Percentiles rank a stretch among this genome's conserved stretches.
Evolutionary conservation across 305 asterid species (phyloP).

Genomic region (Fraxinus albicans): DNA sequence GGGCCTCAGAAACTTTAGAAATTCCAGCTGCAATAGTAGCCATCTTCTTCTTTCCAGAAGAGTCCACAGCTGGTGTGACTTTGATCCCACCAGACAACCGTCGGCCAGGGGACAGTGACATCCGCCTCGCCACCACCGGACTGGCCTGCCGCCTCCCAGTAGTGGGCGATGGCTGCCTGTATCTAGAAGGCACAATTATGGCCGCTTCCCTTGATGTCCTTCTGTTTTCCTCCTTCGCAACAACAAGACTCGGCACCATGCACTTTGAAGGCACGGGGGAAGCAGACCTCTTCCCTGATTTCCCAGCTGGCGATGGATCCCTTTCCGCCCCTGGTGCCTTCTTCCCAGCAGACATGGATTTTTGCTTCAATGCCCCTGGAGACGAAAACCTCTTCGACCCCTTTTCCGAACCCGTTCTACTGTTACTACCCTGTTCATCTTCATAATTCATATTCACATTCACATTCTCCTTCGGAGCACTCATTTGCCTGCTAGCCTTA

Average conservation of each 20-base stretch:
- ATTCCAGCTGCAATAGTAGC: constrained; percentile 71
- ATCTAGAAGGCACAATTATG: constrained; percentile 85
- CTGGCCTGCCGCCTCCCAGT: constrained; percentile 68
- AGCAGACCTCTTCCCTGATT: constrained; percentile 61
- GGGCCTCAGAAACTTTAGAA: constrained; percentile 67
- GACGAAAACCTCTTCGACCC: constrained; percentile 63
- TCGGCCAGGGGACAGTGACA: constrained; percentile 82
- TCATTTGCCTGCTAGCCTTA: constrained; percentile 37
- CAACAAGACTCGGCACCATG: constrained; percentile 75
- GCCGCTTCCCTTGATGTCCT: constrained; percentile 70
- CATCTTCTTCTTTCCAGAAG: constrained; percentile 79
- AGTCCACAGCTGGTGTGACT: constrained; percentile 58
- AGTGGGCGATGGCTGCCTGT: constrained; percentile 84
- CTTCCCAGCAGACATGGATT: constrained; percentile 60
- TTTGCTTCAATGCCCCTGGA: constrained; percentile 60
- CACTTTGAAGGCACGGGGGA: constrained; percentile 89
- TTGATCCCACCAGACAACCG: constrained; percentile 72
- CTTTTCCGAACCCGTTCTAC: constrained; percentile 38
- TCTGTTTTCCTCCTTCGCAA: constrained; percentile 84
- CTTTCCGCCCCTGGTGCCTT: constrained; percentile 52
- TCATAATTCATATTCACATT: constrained; percentile 32
- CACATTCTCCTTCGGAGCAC: constrained; percentile 62
- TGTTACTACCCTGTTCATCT: constrained; percentile 19
- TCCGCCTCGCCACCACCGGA: constrained; percentile 68
- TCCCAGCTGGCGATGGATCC: constrained; percentile 77